Evolutionary conservation across 2,329 filamentous ascomycete genomes (phyloP), one percentile per base, ranked within the genome.

Genomic region (Lachnellula suecica): DNA sequence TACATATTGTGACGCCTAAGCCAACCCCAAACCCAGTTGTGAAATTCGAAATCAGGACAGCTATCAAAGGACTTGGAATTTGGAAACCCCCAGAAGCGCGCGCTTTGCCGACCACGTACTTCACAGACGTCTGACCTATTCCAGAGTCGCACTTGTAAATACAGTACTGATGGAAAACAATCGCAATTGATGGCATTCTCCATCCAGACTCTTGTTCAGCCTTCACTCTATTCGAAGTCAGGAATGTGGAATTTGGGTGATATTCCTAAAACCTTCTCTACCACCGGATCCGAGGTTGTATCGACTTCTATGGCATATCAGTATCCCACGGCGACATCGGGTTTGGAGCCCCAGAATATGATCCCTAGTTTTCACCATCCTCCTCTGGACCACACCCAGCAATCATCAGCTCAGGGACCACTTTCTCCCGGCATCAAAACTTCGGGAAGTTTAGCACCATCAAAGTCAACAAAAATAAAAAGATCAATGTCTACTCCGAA

Each of bases 401-500:
- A 58, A 43, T 49, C 47, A 42, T 58, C 58, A 46, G 52, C 63
- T 17, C 58, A 60, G 17, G 27, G 34, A 37, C 54, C 54, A 25
- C 47, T 43, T 41, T 62, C 62, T 40, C 59, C 63, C 34, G 51
- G 44, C 41, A 34, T 56, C 27, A 56, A 60, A 44, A 58, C 58
- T 19, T 52, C 52, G 37, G 54, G 48, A 47, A 47, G 41, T 25
- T 46, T 51, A 34, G 53, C 43, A 25, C 41, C 27, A 29, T 46
- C 59, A 0, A 65, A 66, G 43, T 57, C 63, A 41, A 55, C 59
- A 25, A 67, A 67, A 54, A 56, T 67, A 52, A 79, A 78, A 65
- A 75, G 76, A 61, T 74, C 77, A 44, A 69, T 77, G 64, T 78
- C 78, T 57, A 77, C 75, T 41, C 74, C 78, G 60, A 75, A 74